phyloP scores from a whole-genome alignment of 169 alveolate species.

The Eimeria acervulina region DNA sequence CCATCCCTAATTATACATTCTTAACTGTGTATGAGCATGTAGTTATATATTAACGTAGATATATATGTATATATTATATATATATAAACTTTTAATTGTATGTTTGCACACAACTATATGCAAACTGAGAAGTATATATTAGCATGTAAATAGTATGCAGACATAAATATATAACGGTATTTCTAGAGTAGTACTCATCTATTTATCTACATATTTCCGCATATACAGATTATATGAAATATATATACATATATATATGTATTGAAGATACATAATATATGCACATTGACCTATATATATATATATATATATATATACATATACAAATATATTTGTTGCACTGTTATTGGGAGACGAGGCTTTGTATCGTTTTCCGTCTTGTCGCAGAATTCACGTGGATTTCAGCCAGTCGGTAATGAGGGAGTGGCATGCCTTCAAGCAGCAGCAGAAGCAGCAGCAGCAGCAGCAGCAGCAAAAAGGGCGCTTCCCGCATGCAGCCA shows the following conservation, averaged over 20 bases:
- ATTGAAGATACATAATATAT: too few species aligned
- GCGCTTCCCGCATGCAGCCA: background rate
- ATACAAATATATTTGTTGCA: background rate
- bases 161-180: too few species aligned
- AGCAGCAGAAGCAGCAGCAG: slow-evolving; percentile 43
- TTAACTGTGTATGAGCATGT: background rate
- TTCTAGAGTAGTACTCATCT: too few species aligned
- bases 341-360: background rate
- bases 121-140: too few species aligned
- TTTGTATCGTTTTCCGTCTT: background rate
- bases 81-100: too few species aligned
- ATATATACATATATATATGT: too few species aligned
- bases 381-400: slow-evolving; percentile 83
- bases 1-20: too few species aligned
- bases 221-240: too few species aligned
- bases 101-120: too few species aligned
- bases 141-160: too few species aligned
- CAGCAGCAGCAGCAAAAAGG: background rate
- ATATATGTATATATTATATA: background rate
- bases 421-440: slow-evolving; percentile 31
- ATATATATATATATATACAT: background rate
- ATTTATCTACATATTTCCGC: too few species aligned
- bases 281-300: too few species aligned
- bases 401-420: slow-evolving; percentile 79
- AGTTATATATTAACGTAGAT: background rate